A percentile compares a stretch with the other conserved stretches of the same genome.
Conservation (phyloP, 1,284 basidiomycete genomes). For the Phylloporus sp. region DNA sequence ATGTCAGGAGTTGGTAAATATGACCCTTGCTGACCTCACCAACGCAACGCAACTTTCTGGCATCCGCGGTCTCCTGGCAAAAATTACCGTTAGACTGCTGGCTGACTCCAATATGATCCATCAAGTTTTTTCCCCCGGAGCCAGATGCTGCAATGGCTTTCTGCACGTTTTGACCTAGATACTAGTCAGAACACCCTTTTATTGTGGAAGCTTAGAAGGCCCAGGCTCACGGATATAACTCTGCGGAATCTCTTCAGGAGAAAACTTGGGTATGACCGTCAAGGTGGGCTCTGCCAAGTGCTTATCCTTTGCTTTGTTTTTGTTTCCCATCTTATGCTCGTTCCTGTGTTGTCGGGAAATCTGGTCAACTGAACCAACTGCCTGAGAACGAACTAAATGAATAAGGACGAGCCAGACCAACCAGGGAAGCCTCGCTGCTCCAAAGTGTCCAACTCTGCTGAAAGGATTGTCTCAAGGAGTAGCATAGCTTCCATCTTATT, state of each 20-base stretch:
- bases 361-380: background rate
- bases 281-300: no score
- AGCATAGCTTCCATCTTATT: background rate
- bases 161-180: background rate
- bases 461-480: slow-evolving; percentile 1
- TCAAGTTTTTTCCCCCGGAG: background rate
- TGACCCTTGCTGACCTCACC: background rate
- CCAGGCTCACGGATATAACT: background rate
- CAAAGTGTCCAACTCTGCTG: background rate
- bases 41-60: background rate
- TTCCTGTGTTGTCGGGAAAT: background rate
- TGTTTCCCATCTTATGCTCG: background rate
- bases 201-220: background rate
- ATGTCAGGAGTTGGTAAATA: background rate
- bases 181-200: background rate
- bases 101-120: background rate
- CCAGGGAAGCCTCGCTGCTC: slow-evolving; percentile 1
- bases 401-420: background rate
- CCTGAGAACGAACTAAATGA: background rate
- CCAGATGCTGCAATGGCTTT: background rate
- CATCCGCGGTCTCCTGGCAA: background rate
- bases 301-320: no score
- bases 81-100: background rate
- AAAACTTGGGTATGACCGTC: background rate
- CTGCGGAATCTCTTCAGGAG: background rate